Base-by-base conservation (phyloP, 331 rosid species). In the Acacia concinna region DNA sequence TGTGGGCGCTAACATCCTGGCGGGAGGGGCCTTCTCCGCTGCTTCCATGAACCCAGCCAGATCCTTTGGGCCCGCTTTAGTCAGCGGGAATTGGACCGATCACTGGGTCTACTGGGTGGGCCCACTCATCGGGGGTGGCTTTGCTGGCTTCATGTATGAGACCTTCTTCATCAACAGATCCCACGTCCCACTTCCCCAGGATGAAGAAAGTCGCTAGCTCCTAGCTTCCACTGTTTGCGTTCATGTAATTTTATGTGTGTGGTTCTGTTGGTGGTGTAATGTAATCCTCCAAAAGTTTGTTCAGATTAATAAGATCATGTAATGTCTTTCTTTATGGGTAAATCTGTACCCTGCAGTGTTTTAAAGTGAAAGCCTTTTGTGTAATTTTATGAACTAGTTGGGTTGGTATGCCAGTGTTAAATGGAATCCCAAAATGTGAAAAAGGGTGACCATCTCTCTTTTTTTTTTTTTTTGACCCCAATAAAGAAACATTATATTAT, bases 31-130 rank as follows among this genome's bases (percentile, higher is more conserved):
- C 5, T 94, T 88, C 59, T 90, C 94, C 0, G 93, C 91, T 1
- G 96, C 90, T 20, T 90, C 98, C 0, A 94, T 94, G 96, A 94
- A 94, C 87, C 97, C 97, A 0, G 96, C 96, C 2, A 83, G 99
- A 5, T 88, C 97, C 5, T 95, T 95, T 73, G 99, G 99, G 64
- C 97, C 97, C 6, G 97, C 99, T 41, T 83, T 95, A 88, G 92
- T 90, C 5, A 76, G 86, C 65, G 87, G 97, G 44, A 77, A 87
- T 46, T 95, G 97, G 97, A 93, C 97, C 0, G 90, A 95, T 60
- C 94, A 95, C 18, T 95, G 96, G 99, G 90, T 95, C 51, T 93
- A 92, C 71, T 95, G 97, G 97, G 94, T 91, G 54, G 97, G 98
- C 13, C 98, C 98, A 14, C 91, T 92, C 7, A 84, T 92, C 40